These are phyloP conservation scores for Coffea humblotiana DNA, from an alignment of 305 asterid species.

Conservation along the genomic window DNA sequence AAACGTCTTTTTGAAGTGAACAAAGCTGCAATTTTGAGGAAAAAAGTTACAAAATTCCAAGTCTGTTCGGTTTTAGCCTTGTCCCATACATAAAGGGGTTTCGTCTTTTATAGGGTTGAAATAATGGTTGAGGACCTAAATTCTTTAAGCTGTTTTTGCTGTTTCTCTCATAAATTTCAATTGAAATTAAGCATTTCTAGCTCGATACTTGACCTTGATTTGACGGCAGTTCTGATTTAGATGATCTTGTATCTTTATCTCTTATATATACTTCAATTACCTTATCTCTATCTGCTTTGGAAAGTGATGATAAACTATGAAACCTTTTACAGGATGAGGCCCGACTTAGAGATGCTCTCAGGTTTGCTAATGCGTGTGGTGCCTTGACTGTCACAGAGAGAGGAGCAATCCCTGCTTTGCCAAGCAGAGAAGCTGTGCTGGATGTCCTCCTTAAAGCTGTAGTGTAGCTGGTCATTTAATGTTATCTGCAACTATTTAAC, in stretches of 20 bases:
- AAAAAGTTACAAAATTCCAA: background rate
- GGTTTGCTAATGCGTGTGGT: slow-evolving; percentile 93
- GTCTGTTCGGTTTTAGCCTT: background rate
- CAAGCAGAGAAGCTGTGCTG: slow-evolving; percentile 65
- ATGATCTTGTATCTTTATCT: background rate
- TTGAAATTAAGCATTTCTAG: background rate
- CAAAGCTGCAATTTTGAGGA: background rate
- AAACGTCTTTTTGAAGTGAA: background rate
- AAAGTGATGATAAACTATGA: background rate
- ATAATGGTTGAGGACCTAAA: background rate
- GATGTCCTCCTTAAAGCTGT: slow-evolving; percentile 57
- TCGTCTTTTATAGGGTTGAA: background rate
- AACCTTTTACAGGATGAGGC: slow-evolving; percentile 57
- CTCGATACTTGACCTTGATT: background rate
- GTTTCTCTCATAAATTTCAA: background rate
- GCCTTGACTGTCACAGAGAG: slow-evolving; percentile 90
- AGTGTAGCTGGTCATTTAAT: slow-evolving; percentile 27
- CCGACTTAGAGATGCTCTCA: slow-evolving; percentile 69
- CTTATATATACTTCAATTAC: background rate
- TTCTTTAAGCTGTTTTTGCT: background rate
- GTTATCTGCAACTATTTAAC: background rate
- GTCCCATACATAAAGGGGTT: background rate
- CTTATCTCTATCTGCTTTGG: background rate
- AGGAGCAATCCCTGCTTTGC: slow-evolving; percentile 98
- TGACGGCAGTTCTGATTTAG: background rate